Evolutionary conservation across 805 yeast genomes (phyloP).

Genomic region (Naumovozyma baii): DNA sequence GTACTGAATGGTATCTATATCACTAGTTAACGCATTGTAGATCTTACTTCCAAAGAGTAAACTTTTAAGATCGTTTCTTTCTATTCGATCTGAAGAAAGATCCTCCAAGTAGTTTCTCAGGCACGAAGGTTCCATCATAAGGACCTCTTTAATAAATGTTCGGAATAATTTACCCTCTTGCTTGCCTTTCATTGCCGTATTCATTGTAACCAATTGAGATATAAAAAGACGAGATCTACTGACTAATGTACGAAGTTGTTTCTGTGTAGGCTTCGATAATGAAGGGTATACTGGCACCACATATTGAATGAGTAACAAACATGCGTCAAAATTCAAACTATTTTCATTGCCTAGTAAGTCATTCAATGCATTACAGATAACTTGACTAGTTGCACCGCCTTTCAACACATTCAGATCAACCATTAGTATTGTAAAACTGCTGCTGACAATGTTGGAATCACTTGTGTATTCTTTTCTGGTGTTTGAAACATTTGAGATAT

Average conservation of each 20-base stretch:
- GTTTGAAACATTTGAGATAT: no score
- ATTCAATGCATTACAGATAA: constrained; percentile 1
- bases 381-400: constrained; percentile 3
- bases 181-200: not conserved
- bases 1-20: constrained; percentile 15
- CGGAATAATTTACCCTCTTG: constrained; percentile 6
- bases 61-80: constrained; percentile 10
- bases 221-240: constrained; percentile 11
- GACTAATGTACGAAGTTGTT: constrained; percentile 4
- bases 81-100: not conserved
- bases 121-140: constrained; percentile 6
- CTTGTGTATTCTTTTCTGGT: no score
- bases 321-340: constrained; percentile 5
- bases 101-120: constrained; percentile 10
- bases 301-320: constrained; percentile 10
- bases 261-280: constrained; percentile 4
- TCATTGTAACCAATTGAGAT: constrained; percentile 13
- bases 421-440: not conserved
- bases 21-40: constrained; percentile 17
- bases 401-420: constrained; percentile 1
- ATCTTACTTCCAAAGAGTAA: constrained; percentile 28
- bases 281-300: constrained; percentile 22
- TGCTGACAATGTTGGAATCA: no score
- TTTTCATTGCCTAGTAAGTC: not conserved
- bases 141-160: constrained; percentile 10